phyloP scores from a whole-genome alignment of 164 flowering plant genomes.

The Paratinospora sagittata region DNA sequence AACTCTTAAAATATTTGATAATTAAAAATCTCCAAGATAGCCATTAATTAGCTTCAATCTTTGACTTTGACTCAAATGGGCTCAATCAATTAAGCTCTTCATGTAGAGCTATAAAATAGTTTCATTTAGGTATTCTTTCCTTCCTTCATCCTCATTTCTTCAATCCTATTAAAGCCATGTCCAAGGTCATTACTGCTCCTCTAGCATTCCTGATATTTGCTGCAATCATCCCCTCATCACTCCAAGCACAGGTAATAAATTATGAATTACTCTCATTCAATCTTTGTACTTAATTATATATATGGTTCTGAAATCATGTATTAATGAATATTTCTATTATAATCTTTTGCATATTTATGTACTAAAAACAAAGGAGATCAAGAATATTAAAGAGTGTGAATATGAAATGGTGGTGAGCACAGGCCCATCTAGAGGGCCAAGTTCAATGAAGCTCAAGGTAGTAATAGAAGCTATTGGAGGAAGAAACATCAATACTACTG shows the following conservation, averaged over 20 bases:
- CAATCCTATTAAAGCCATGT: neutral
- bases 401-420: slow-evolving; percentile 15
- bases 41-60: no score
- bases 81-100: no score
- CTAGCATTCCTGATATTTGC: neutral
- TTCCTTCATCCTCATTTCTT: neutral
- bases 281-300: neutral
- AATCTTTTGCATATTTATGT: neutral
- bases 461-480: neutral
- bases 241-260: neutral
- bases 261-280: neutral
- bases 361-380: neutral
- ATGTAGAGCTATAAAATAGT: neutral
- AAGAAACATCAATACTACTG: slow-evolving; percentile 4
- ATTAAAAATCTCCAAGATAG: no score
- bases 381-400: neutral
- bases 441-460: slow-evolving; percentile 6
- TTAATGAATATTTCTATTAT: no score
- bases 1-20: no score
- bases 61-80: no score
- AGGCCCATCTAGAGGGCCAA: slow-evolving; percentile 9
- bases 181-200: neutral
- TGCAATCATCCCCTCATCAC: neutral
- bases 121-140: neutral
- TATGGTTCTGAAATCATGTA: neutral